Percentiles rank a stretch among this genome's conserved stretches.
phyloP scores from a whole-genome alignment of 352 stramenopile species.

The Saprolegnia parasitica region DNA sequence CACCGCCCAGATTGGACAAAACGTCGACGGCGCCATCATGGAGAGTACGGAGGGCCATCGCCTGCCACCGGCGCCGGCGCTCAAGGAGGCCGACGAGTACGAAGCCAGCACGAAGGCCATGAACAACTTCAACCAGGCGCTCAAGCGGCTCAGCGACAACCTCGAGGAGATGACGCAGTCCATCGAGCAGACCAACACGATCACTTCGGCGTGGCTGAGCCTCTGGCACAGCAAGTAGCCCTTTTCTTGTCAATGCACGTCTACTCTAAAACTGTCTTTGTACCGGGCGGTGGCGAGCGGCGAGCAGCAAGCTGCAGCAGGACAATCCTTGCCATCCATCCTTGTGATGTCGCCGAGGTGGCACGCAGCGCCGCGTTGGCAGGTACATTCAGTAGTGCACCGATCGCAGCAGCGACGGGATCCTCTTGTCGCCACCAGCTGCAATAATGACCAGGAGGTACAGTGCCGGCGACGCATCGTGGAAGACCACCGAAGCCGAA shows the following conservation, averaged over 20 bases:
- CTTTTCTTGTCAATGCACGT: neutral
- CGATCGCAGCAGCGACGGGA: too few relatives aligned
- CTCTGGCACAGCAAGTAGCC: constrained; percentile 21
- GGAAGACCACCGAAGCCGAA: too few relatives aligned
- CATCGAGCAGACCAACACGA: constrained; percentile 25
- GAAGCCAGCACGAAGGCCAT: constrained; percentile 22
- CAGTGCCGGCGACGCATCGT: too few relatives aligned
- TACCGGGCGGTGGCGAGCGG: too few relatives aligned
- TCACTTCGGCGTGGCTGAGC: constrained; percentile 19
- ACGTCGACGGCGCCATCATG: neutral
- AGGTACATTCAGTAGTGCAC: too few relatives aligned
- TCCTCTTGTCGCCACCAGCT: too few relatives aligned
- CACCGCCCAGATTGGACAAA: neutral
- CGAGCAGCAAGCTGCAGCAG: too few relatives aligned
- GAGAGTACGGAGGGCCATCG: neutral
- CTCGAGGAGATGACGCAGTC: constrained; percentile 28
- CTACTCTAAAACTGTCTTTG: too few relatives aligned
- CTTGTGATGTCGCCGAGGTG: too few relatives aligned
- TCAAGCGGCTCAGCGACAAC: constrained; percentile 23
- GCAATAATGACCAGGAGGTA: too few relatives aligned
- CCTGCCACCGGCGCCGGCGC: neutral
- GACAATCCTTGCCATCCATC: too few relatives aligned
- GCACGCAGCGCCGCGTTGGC: too few relatives aligned
- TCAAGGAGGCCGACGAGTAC: constrained; percentile 20
- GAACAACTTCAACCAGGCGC: constrained; percentile 25